phyloP scores from a whole-genome alignment of 768 basidiomycete genomes.

The Mycena haematopus region DNA sequence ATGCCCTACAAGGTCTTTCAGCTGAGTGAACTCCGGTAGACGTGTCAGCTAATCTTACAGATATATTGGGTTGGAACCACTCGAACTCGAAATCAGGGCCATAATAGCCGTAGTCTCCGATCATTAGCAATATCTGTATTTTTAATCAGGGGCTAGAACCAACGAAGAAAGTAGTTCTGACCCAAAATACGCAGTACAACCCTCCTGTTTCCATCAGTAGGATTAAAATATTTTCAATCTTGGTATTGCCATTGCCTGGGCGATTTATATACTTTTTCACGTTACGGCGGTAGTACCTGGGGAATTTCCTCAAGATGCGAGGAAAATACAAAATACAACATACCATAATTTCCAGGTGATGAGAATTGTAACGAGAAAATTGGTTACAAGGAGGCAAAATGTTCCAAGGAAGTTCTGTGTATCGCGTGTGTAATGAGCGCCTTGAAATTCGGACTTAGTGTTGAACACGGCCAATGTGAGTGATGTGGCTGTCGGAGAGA shows the following conservation, averaged over 20 bases:
- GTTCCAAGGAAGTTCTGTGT: conserved; percentile 29
- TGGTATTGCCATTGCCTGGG: conserved; percentile 1
- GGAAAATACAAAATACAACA: not conserved
- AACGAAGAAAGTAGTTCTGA: not conserved
- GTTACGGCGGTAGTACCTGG: conserved; percentile 29
- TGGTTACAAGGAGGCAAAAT: conserved; percentile 26
- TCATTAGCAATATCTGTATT: conserved; percentile 21
- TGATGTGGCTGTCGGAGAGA: conserved; percentile 12
- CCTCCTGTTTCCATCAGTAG: conserved; percentile 29
- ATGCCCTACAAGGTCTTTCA: conserved; percentile 19
- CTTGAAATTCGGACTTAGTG: conserved; percentile 22
- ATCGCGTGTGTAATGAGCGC: not conserved
- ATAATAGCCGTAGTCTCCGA: conserved; percentile 28
- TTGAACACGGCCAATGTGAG: conserved; percentile 27
- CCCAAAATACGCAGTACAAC: conserved; percentile 30
- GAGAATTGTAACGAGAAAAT: conserved; percentile 24
- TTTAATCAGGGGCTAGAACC: not conserved
- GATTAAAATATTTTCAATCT: conserved; percentile 27
- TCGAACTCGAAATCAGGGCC: conserved; percentile 25
- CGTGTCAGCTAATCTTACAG: not conserved
- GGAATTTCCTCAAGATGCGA: not conserved
- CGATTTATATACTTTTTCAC: conserved; percentile 27
- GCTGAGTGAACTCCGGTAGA: not conserved
- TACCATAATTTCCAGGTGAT: conserved; percentile 31
- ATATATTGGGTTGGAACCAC: conserved; percentile 31